Conservation (phyloP, 805 yeast genomes). For the Wickerhamomyces canadensis region DNA sequence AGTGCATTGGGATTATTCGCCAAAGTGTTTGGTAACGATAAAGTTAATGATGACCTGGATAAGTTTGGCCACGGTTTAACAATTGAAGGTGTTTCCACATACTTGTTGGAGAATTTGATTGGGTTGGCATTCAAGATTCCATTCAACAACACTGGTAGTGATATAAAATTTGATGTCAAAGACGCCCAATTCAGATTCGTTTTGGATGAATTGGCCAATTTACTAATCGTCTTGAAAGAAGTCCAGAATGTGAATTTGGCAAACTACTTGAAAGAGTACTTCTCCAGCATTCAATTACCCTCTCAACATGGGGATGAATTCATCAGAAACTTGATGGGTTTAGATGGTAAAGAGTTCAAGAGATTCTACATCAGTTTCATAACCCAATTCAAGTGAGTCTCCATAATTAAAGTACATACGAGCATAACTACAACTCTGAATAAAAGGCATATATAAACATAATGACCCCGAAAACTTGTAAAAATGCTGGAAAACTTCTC, state of each 20-base stretch:
- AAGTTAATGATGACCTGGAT: slow-evolving; percentile 57
- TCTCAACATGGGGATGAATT: slow-evolving; percentile 54
- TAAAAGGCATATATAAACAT: not conserved
- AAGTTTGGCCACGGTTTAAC: slow-evolving; percentile 38
- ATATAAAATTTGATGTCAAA: slow-evolving; percentile 49
- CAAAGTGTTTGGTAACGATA: slow-evolving; percentile 62
- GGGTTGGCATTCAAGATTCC: slow-evolving; percentile 73
- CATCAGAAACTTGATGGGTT: slow-evolving; percentile 48
- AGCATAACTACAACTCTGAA: not conserved
- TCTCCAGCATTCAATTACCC: slow-evolving; percentile 54
- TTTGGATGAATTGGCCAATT: slow-evolving; percentile 66
- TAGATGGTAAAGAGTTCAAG: slow-evolving; percentile 60
- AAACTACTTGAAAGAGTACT: slow-evolving; percentile 47
- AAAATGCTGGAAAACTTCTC: too few relatives aligned
- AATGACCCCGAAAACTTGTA: too few relatives aligned
- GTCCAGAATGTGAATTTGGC: slow-evolving; percentile 43
- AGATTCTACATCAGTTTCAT: slow-evolving; percentile 56
- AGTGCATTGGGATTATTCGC: slow-evolving; percentile 62
- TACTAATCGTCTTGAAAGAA: slow-evolving; percentile 58
- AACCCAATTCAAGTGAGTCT: slow-evolving; percentile 21
- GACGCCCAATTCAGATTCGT: slow-evolving; percentile 78
- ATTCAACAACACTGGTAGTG: slow-evolving; percentile 44
- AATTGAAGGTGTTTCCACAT: slow-evolving; percentile 66
- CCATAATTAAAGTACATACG: not conserved
- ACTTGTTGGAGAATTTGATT: slow-evolving; percentile 62